Evolutionary conservation across 164 flowering plant species (phyloP), one percentile per base, ranked within the genome.

Genomic region (Liriodendron chinense): DNA sequence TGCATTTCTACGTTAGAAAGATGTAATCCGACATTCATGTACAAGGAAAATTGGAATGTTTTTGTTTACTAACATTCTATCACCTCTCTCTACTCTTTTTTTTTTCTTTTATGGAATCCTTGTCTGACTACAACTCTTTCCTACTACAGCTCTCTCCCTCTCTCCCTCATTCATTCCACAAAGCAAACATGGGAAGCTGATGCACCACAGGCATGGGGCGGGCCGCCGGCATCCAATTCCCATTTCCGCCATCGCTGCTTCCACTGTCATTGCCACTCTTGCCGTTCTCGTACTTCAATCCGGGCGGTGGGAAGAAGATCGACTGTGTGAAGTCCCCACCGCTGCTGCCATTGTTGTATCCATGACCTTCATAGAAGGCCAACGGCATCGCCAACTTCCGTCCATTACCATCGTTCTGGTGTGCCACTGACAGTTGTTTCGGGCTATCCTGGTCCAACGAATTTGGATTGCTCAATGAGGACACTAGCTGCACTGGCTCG

Each of bases 151-250:
- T 49, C 53, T 49, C 53, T 0, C 18, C 59, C 65, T 50, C 25
- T 12, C 71, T 20, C 34, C n/a, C 28, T 77, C 68, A 77, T 24
- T 77, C 76, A 34, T 77, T 77, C 79, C 79, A 77, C 34, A 77
- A 66, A 22, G 80, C 92, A 83, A 89, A 90, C 80, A 89, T 81
- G 1, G 94, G 89, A 9, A 82, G 84, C 18, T 82, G 88, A 81
- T 72, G 84, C 75, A 86, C 72, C 2, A 63, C 84, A 59, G 68
- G 43, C 14, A 47, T 1, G 25, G 76, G 48, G 48, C 72, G 47
- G 56, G 23, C 18, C 9, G 28, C 18, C 2, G 47, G 61, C 75
- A 69, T 72, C 77, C 85, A 59, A 72, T 75, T 56, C 0, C 71
- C 48, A 62, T 75, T 23, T 5, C 26, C 76, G 0, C 71, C 48